These are phyloP conservation scores for Nakaseomyces kungkrabaensis DNA, from an alignment of 1,139 yeast genomes.

Conservation along the genomic window DNA sequence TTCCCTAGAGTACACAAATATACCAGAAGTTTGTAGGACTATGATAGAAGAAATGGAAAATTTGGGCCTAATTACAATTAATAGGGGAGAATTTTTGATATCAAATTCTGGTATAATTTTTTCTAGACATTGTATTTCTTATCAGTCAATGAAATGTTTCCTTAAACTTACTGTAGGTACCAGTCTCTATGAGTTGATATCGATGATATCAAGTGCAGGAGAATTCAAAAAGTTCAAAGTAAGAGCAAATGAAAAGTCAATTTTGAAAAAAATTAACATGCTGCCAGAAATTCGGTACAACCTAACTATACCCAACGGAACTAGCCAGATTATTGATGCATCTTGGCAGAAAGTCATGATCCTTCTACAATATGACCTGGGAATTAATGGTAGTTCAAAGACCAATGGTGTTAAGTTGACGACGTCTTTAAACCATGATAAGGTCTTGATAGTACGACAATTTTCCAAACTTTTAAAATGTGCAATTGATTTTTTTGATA, in stretches of 20 bases:
- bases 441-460: slow-evolving; percentile 33
- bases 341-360: slow-evolving; percentile 32
- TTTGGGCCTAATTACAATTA: slow-evolving; percentile 17
- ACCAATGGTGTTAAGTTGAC: slow-evolving; percentile 34
- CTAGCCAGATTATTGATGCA: slow-evolving; percentile 20
- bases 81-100: slow-evolving; percentile 17
- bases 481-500: slow-evolving; percentile 36
- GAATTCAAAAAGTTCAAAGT: slow-evolving; percentile 36
- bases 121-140: slow-evolving; percentile 38
- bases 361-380: slow-evolving; percentile 38
- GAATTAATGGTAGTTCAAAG: slow-evolving; percentile 38
- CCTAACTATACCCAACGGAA: slow-evolving; percentile 19
- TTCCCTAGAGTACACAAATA: slow-evolving; percentile 26
- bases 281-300: slow-evolving; percentile 33
- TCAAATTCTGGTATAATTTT: slow-evolving; percentile 15
- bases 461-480: slow-evolving; percentile 35
- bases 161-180: slow-evolving; percentile 16
- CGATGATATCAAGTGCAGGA: slow-evolving; percentile 28
- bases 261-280: slow-evolving; percentile 35
- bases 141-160: slow-evolving; percentile 35
- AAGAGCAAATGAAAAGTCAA: slow-evolving; percentile 36
- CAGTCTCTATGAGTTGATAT: slow-evolving; percentile 24
- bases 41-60: background rate
- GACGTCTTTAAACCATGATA: slow-evolving; percentile 36
- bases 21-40: slow-evolving; percentile 25